These are phyloP conservation scores for Cyclostephanos tholiformis DNA, from an alignment of 108 stramenopile species.

Conservation along the genomic window DNA sequence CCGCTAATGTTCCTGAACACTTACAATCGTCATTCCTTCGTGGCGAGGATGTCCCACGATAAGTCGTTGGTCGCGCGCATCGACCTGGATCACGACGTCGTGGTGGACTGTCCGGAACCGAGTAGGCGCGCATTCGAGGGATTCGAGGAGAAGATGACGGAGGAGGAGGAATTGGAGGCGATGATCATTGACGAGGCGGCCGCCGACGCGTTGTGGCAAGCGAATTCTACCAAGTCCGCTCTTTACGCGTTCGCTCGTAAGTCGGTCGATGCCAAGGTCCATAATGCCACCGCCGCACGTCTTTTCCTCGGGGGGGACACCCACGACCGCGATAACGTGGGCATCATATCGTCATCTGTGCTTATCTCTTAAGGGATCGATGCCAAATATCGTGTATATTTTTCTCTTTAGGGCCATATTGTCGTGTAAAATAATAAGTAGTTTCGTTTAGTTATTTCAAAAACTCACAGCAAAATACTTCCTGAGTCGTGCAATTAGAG, in stretches of 20 bases:
- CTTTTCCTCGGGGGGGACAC: neutral
- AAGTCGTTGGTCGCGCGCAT: slow-evolving; percentile 30
- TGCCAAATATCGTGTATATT: too few relatives aligned
- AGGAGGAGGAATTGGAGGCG: neutral
- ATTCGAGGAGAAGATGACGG: neutral
- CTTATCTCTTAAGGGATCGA: too few relatives aligned
- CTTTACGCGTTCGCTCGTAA: too few relatives aligned
- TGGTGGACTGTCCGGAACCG: slow-evolving; percentile 31
- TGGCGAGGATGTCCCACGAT: slow-evolving; percentile 33
- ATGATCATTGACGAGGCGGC: too few relatives aligned
- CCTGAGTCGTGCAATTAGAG: too few relatives aligned
- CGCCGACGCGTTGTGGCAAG: too few relatives aligned
- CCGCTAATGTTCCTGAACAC: slow-evolving; percentile 18
- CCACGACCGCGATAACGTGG: neutral
- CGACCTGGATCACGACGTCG: slow-evolving; percentile 24
- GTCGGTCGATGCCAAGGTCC: neutral
- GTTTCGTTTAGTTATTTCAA: too few relatives aligned
- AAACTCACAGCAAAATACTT: too few relatives aligned
- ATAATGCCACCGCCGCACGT: neutral
- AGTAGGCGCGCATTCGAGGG: neutral
- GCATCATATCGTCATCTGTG: neutral
- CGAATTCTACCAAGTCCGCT: too few relatives aligned
- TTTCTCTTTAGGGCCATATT: too few relatives aligned
- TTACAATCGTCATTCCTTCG: slow-evolving; percentile 27
- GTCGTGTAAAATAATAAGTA: too few relatives aligned